phyloP scores from a whole-genome alignment of 106 monocot species.

The Amphibolis antarctica region DNA sequence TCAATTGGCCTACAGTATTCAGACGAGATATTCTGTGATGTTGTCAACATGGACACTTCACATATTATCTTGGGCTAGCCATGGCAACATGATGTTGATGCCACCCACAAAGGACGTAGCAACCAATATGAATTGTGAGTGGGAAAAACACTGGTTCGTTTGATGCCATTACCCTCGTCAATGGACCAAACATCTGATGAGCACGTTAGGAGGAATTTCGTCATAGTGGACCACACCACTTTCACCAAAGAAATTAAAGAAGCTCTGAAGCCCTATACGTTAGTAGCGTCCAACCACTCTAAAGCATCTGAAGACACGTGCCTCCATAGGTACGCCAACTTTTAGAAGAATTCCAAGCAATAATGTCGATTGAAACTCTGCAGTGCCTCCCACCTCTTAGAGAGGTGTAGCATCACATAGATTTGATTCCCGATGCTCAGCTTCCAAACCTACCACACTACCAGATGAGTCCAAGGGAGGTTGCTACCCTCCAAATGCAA shows the following conservation, averaged over 20 bases:
- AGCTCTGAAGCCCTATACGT: no score
- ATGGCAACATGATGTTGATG: neutral
- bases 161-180: neutral
- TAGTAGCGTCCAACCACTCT: no score
- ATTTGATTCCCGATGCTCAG: neutral
- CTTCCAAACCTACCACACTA: slow-evolving; percentile 9
- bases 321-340: neutral
- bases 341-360: neutral
- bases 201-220: no score
- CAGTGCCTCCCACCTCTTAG: neutral
- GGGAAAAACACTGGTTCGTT: neutral
- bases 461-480: slow-evolving; percentile 1
- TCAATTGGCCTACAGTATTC: neutral
- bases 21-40: neutral
- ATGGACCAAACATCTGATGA: neutral
- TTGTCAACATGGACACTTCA: neutral
- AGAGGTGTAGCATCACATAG: slow-evolving; percentile 7
- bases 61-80: neutral
- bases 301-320: no score
- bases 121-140: neutral
- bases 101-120: neutral
- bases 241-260: no score
- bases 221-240: no score
- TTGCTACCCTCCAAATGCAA: neutral
- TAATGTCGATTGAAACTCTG: neutral